These are phyloP conservation scores for Alternaria alternata DNA, from an alignment of 2,329 filamentous ascomycete species.

Conservation along the genomic window DNA sequence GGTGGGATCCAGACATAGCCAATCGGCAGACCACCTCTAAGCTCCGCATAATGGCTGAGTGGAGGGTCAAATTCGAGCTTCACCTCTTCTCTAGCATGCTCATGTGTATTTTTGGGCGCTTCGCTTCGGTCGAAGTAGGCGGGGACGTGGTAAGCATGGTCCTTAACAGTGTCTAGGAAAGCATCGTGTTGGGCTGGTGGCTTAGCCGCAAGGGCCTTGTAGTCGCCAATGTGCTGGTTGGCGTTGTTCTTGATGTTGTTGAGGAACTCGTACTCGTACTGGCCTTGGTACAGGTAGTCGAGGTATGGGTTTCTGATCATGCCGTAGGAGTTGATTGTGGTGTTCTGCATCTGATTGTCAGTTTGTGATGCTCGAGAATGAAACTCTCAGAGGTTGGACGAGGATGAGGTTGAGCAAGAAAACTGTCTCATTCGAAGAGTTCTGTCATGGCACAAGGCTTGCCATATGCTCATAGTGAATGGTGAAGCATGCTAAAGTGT, in stretches of 20 bases:
- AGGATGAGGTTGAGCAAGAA: neutral
- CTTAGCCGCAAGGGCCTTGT: neutral
- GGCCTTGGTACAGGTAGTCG: neutral
- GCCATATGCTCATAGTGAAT: neutral
- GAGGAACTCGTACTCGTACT: neutral
- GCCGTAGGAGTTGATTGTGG: neutral
- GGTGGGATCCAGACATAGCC: conserved; percentile 11
- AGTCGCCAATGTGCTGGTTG: neutral
- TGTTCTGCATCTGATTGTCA: neutral
- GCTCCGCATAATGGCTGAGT: conserved; percentile 5
- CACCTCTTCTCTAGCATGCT: neutral
- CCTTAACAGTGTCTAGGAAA: neutral
- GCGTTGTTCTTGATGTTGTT: neutral
- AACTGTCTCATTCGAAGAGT: neutral
- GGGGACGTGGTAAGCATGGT: conserved; percentile 6
- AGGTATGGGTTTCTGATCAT: neutral
- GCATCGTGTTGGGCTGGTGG: neutral
- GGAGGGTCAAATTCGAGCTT: conserved; percentile 11
- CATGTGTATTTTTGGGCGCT: neutral
- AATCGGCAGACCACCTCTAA: conserved; percentile 3
- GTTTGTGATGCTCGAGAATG: neutral
- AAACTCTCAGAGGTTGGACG: neutral
- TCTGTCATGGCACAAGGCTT: neutral
- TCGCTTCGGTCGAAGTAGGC: neutral
- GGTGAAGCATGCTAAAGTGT: neutral